Percentiles rank a stretch among this genome's conserved stretches.
phyloP scores from a whole-genome alignment of 2,329 filamentous ascomycete genomes.

The Colletotrichum simmondsii region DNA sequence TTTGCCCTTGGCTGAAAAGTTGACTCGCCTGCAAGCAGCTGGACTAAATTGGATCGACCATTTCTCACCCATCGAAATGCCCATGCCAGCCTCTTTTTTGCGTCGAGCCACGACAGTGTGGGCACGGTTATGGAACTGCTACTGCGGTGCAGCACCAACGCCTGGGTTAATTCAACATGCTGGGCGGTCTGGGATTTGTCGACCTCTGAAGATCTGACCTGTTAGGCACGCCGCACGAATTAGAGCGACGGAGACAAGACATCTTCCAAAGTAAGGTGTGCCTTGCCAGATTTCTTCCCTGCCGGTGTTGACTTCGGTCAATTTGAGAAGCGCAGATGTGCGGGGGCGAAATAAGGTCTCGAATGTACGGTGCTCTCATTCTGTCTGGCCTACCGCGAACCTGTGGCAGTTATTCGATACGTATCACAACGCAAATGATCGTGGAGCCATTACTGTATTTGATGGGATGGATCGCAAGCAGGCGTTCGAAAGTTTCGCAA shows the following conservation, averaged over 20 bases:
- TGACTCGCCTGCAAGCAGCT: background rate
- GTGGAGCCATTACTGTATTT: constrained; percentile 1
- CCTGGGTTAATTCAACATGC: background rate
- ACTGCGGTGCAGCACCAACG: background rate
- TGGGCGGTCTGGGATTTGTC: background rate
- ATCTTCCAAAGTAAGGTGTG: background rate
- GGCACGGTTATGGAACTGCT: constrained; percentile 6
- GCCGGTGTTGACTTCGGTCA: background rate
- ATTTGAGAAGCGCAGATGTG: background rate
- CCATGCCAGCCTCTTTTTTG: constrained; percentile 4
- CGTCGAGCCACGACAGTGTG: background rate
- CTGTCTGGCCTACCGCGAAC: constrained; percentile 8
- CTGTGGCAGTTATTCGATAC: constrained; percentile 20
- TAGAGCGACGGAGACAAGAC: background rate
- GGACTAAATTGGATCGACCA: background rate
- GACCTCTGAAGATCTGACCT: background rate
- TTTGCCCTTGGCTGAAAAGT: constrained; percentile 8
- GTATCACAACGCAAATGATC: constrained; percentile 22
- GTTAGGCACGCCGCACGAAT: background rate
- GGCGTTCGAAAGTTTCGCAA: background rate
- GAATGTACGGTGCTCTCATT: background rate
- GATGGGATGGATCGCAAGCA: background rate
- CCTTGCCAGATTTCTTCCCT: background rate
- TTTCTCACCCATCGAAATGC: constrained; percentile 11
- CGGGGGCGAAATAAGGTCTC: background rate